Evolutionary conservation across 768 basidiomycete species (phyloP).

Genomic region (Saitozyma podzolica): DNA sequence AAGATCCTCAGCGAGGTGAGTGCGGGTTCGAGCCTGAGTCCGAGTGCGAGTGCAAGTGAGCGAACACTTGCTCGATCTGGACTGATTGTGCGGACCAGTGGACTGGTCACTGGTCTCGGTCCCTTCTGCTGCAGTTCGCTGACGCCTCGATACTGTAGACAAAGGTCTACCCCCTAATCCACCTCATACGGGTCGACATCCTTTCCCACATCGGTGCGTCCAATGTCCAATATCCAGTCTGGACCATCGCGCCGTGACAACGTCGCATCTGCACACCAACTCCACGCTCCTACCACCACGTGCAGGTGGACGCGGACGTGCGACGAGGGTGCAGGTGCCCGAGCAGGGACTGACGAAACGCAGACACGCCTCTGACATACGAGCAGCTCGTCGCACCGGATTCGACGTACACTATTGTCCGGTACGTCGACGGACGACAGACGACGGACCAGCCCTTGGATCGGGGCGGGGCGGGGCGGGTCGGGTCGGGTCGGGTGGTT

Average conservation of each 20-base stretch:
- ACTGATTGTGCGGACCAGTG: neutral
- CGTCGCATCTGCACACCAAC: slow-evolving; percentile 5
- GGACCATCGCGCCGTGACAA: neutral
- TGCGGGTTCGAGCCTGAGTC: neutral
- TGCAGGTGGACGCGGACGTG: no score
- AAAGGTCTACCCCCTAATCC: slow-evolving; percentile 76
- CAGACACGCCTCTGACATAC: slow-evolving; percentile 80
- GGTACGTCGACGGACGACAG: slow-evolving; percentile 27
- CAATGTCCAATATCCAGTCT: slow-evolving; percentile 1
- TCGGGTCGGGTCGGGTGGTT: no score
- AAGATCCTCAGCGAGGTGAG: slow-evolving; percentile 42
- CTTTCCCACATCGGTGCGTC: slow-evolving; percentile 52
- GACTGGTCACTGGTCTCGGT: no score
- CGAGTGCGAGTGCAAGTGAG: neutral
- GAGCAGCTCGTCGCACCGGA: slow-evolving; percentile 84
- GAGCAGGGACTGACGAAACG: neutral
- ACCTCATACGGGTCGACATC: slow-evolving; percentile 63
- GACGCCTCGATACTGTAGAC: slow-evolving; percentile 53
- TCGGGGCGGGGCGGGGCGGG: no score
- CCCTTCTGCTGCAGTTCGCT: neutral
- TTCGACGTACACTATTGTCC: slow-evolving; percentile 80
- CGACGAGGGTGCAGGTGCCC: no score
- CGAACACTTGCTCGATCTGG: neutral
- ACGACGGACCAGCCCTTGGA: neutral
- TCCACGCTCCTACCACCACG: neutral